Evolutionary conservation across 352 stramenopile genomes (phyloP), one percentile per base, ranked within the genome.

Genomic region (Lagenidium sp.): DNA sequence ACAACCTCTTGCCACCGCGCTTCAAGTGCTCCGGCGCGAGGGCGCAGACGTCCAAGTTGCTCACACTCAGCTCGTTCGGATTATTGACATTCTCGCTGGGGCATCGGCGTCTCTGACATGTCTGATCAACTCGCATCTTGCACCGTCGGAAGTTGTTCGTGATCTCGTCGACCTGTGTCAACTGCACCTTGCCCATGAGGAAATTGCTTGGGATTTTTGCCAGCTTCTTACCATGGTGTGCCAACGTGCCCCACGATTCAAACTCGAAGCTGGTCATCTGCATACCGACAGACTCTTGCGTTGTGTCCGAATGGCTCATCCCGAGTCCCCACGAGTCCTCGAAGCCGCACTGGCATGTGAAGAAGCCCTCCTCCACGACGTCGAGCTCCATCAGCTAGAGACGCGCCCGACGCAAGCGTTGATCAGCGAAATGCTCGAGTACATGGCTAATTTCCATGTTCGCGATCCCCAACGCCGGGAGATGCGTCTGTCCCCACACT

Each of bases 151-250:
- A 6, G 36, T 42, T 8, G 36, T 42, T 12, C n/a, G 16, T 13
- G 3, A 43, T 8, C 20, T 36, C 47, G 16, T 72, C 20, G 22
- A 52, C 23, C 31, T 61, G 2, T 22, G 78, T 10, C 38, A 34
- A 16, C 15, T 55, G 13, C 50, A 78, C 29, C 11, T 53, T 24
- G 19, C 16, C 11, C 42, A 72, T 13, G 63, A 79, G 58, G 66
- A 82, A 37, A 52, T 82, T 16, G 55, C 66, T 41, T 68, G 56
- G 54, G 50, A 34, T 2, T 25, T 69, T 8, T 54, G 53, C 30
- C 47, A 57, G n/a, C n/a, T 77, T 0, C 23, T 75, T 2, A 20
- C 36, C 0, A 21, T 53, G 8, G 49, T 53, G 0, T 60, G 50
- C 44, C 40, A 29, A 6, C 29, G 24, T 5, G 72, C 53, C 1